Percentiles rank a stretch among this genome's conserved stretches.
Evolutionary conservation across 306 rosid genomes (phyloP).

Genomic region (Cucumis sativus): Cucumber_9930_V3 NC_026655.2:27286001-27286500

Average conservation of each 20-base stretch:
- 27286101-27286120: conserved; percentile 44
- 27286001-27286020: conserved; percentile 18
- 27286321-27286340: conserved; percentile 15
- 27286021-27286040: conserved; percentile 65
- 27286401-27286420: neutral
- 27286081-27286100: conserved; percentile 69
- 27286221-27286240: conserved; percentile 42
- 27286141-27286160: conserved; percentile 26
- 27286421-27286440: neutral
- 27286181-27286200: conserved; percentile 35
- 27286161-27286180: conserved; percentile 29
- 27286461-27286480: neutral
- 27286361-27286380: neutral
- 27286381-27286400: conserved; percentile 5
- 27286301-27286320: conserved; percentile 18
- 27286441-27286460: neutral
- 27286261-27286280: conserved; percentile 29
- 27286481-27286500: conserved; percentile 3
- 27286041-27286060: conserved; percentile 80
- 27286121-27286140: conserved; percentile 16
- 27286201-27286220: conserved; percentile 45
- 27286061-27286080: conserved; percentile 73
- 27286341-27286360: conserved; percentile 28
- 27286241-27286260: conserved; percentile 47
- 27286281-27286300: conserved; percentile 32